Evolutionary conservation across 768 basidiomycete genomes (phyloP).

Genomic region (Mrakia blollopis): DNA sequence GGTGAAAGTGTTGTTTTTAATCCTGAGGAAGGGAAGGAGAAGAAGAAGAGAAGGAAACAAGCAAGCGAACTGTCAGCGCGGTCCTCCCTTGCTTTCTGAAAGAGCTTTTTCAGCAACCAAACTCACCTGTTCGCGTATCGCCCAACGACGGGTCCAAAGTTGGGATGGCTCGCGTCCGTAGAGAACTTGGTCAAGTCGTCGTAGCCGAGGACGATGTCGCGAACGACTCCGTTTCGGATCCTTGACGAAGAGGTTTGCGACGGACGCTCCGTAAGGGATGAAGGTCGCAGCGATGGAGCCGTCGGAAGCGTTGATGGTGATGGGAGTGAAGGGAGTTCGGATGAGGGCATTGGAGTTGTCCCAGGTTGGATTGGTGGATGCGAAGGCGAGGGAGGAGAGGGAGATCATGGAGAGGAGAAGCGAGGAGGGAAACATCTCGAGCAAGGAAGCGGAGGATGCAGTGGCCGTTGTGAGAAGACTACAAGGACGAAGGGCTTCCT

Average conservation of each 20-base stretch:
- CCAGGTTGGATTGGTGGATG: slow-evolving; percentile 14
- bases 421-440: neutral
- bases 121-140: slow-evolving; percentile 22
- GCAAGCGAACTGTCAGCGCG: too few relatives aligned
- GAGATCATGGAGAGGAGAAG: neutral
- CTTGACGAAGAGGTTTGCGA: slow-evolving; percentile 3
- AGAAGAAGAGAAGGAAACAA: too few relatives aligned
- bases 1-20: slow-evolving; percentile 23
- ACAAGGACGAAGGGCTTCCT: neutral
- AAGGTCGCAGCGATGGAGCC: slow-evolving; percentile 16
- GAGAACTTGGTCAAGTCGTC: slow-evolving; percentile 19
- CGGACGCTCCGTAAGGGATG: slow-evolving; percentile 21
- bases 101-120: too few relatives aligned
- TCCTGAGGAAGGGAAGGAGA: neutral
- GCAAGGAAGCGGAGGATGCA: neutral
- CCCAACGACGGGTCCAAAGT: slow-evolving; percentile 29
- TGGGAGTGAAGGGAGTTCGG: slow-evolving; percentile 21
- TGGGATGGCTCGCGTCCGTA: slow-evolving; percentile 4
- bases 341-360: slow-evolving; percentile 2
- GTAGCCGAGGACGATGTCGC: slow-evolving; percentile 26
- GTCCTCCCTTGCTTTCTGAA: too few relatives aligned
- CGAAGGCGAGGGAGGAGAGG: neutral
- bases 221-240: slow-evolving; percentile 12
- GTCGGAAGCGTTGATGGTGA: slow-evolving; percentile 14
- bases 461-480: neutral